Conservation (phyloP, 257 asterid genomes). For the Parsonsia alboflavescens region DNA sequence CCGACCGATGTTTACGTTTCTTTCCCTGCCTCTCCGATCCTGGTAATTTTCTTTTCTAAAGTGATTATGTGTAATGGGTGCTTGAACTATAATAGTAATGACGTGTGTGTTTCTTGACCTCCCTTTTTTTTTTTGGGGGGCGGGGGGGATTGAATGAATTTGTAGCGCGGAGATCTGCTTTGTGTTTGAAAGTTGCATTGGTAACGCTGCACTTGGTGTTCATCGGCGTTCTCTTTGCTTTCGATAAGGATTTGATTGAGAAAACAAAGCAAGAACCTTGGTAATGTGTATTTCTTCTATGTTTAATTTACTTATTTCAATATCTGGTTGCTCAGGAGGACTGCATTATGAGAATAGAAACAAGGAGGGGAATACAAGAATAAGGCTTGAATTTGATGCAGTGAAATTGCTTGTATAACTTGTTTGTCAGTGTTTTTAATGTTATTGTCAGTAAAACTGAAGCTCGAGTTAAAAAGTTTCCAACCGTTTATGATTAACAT, state of each 20-base stretch:
- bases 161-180: constrained; percentile 76
- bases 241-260: constrained; percentile 63
- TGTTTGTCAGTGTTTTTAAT: neutral
- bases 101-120: neutral
- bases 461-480: neutral
- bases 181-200: constrained; percentile 61
- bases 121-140: neutral
- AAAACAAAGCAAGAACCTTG: constrained; percentile 63
- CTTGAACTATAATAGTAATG: neutral
- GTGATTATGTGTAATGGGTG: neutral
- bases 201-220: constrained; percentile 76
- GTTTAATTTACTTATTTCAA: neutral
- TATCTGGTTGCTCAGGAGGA: neutral
- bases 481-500: neutral
- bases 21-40: constrained; percentile 91
- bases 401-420: neutral
- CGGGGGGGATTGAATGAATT: constrained; percentile 4
- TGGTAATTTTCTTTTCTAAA: constrained; percentile 30
- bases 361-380: neutral
- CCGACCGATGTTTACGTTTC: constrained; percentile 69
- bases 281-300: constrained; percentile 29
- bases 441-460: neutral
- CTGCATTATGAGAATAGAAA: neutral
- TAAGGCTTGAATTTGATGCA: no score
- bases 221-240: constrained; percentile 48